Conservation (phyloP, 495 filamentous ascomycete genomes). For the Penicillium simplicissimum region DNA sequence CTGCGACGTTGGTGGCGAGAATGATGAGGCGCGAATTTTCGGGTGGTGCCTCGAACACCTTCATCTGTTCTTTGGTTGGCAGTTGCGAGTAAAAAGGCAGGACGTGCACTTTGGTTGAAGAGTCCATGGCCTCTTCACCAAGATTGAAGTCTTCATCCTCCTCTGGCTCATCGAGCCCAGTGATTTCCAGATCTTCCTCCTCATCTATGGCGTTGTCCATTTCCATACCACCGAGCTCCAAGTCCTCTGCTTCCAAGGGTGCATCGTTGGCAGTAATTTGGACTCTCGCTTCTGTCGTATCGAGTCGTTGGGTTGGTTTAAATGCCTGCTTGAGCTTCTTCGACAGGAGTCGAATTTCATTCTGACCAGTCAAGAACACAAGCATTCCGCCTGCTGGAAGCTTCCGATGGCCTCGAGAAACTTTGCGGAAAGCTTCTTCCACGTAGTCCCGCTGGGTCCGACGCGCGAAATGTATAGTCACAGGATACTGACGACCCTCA, state of each 20-base stretch:
- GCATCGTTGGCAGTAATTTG: conserved; percentile 75
- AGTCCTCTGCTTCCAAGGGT: conserved; percentile 81
- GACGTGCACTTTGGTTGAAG: conserved; percentile 73
- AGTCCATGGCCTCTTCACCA: conserved; percentile 62
- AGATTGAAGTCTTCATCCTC: conserved; percentile 62
- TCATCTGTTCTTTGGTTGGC: conserved; percentile 89
- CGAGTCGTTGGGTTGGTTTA: conserved; percentile 54
- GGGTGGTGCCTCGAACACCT: conserved; percentile 87
- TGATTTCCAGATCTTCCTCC: conserved; percentile 50
- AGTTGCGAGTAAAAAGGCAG: conserved; percentile 92
- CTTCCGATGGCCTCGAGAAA: conserved; percentile 85
- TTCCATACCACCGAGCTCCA: conserved; percentile 72
- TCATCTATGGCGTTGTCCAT: conserved; percentile 44
- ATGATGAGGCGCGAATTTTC: conserved; percentile 85
- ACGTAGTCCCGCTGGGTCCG: conserved; percentile 85
- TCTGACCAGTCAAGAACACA: conserved; percentile 93
- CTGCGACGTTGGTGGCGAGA: conserved; percentile 94
- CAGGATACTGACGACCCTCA: conserved; percentile 91
- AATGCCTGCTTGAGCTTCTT: conserved; percentile 77
- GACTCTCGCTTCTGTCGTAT: conserved; percentile 61
- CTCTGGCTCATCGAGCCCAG: conserved; percentile 49
- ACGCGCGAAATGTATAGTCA: conserved; percentile 85
- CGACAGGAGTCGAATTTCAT: conserved; percentile 78
- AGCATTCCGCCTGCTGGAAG: conserved; percentile 90
- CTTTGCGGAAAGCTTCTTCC: conserved; percentile 84